Conservation (phyloP, 805 yeast genomes). For the Saturnispora serradocipensis region DNA sequence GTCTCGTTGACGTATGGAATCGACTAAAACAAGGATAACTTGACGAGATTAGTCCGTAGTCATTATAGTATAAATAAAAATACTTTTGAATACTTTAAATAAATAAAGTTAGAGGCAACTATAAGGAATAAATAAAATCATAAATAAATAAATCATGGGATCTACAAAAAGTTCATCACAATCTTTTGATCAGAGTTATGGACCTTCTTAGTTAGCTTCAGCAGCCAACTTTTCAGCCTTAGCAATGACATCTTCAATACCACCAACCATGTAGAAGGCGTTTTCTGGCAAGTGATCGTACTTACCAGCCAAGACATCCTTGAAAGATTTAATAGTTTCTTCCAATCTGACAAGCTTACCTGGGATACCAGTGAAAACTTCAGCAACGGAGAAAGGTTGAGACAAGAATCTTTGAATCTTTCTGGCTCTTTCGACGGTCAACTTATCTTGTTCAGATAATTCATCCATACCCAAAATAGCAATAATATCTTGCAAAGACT, state of each 20-base stretch:
- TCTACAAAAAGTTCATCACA: constrained; percentile 5
- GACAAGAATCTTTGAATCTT: constrained; percentile 99
- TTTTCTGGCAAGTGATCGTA: constrained; percentile 98
- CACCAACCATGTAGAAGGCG: constrained; percentile 99
- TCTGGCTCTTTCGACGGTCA: constrained; percentile 99
- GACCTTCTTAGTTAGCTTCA: constrained; percentile 53
- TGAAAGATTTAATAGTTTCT: constrained; percentile 92
- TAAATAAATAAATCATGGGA: constrained; percentile 9
- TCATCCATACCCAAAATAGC: constrained; percentile 99
- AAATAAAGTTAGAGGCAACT: constrained; percentile 1
- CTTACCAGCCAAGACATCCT: constrained; percentile 95
- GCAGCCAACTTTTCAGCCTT: constrained; percentile 99
- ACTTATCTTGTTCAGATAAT: constrained; percentile 96
- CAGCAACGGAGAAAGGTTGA: constrained; percentile 99
- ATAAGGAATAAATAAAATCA: constrained; percentile 10
- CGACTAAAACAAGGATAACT: not conserved
- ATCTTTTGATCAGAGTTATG: constrained; percentile 5
- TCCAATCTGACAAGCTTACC: constrained; percentile 95
- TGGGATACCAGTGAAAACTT: constrained; percentile 99
- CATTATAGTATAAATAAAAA: not conserved
- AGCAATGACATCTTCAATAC: constrained; percentile 96
- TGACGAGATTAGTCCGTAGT: not conserved
- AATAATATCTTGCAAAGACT: constrained; percentile 99
- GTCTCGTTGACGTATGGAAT: not conserved
- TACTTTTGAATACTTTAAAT: not conserved